Conservation (phyloP, 495 filamentous ascomycete genomes). For the Neurospora sp. region DNA sequence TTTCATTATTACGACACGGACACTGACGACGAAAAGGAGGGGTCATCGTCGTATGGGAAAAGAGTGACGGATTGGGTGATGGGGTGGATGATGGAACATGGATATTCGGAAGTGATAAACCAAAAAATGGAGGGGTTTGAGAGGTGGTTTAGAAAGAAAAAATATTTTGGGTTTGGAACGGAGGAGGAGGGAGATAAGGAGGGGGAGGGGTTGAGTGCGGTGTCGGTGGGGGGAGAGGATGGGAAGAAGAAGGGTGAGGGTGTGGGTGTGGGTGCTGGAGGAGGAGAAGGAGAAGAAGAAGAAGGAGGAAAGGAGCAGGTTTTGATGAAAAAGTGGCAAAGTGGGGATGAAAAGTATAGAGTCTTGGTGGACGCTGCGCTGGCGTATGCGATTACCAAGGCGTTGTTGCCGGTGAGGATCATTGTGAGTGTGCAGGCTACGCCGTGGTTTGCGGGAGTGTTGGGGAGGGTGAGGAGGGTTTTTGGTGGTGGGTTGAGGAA, state of each 20-base stretch:
- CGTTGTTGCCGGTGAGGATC: slow-evolving; percentile 66
- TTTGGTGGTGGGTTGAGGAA: background rate
- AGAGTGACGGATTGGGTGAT: slow-evolving; percentile 10
- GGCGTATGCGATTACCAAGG: slow-evolving; percentile 83
- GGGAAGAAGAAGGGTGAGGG: slow-evolving; percentile 5
- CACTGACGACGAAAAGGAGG: background rate
- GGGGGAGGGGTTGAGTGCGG: background rate
- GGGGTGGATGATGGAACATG: slow-evolving; percentile 28
- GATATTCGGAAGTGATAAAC: slow-evolving; percentile 21
- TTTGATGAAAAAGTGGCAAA: slow-evolving; percentile 17
- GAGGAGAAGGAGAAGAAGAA: background rate
- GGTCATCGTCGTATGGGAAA: background rate
- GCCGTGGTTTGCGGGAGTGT: slow-evolving; percentile 79
- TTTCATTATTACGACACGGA: slow-evolving; percentile 66
- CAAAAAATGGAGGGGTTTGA: slow-evolving; percentile 37
- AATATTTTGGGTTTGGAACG: slow-evolving; percentile 36
- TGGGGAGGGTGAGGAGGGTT: slow-evolving; percentile 13
- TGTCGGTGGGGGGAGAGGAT: slow-evolving; percentile 6
- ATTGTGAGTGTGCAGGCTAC: slow-evolving; percentile 75
- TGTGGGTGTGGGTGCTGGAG: background rate
- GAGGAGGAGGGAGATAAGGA: slow-evolving; percentile 1
- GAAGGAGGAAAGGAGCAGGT: background rate
- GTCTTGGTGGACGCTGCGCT: slow-evolving; percentile 64
- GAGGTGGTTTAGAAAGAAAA: slow-evolving; percentile 33
- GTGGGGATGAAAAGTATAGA: slow-evolving; percentile 33